Conservation (phyloP, 352 stramenopile species). For the Phytopythium aichiense region DNA sequence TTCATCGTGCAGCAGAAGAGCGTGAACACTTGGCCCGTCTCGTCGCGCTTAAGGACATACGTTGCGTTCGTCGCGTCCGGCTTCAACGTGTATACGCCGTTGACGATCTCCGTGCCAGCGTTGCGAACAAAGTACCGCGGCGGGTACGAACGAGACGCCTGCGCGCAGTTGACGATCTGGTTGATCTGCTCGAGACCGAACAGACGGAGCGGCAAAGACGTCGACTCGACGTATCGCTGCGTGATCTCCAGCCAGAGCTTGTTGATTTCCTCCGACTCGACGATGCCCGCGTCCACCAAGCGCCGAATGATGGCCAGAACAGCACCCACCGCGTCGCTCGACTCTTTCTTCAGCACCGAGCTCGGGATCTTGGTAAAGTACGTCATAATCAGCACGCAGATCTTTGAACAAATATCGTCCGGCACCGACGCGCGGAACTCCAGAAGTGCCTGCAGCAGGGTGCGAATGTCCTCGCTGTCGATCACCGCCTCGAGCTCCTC, state of each 20-base stretch:
- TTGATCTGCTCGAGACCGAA: slow-evolving; percentile 94
- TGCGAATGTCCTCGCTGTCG: slow-evolving; percentile 77
- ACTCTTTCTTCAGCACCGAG: slow-evolving; percentile 81
- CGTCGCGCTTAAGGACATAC: slow-evolving; percentile 69
- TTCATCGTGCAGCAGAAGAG: slow-evolving; percentile 98
- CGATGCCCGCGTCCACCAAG: slow-evolving; percentile 61
- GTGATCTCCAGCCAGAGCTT: slow-evolving; percentile 81
- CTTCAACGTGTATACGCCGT: slow-evolving; percentile 92
- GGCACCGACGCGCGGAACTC: slow-evolving; percentile 68
- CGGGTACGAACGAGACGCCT: slow-evolving; percentile 81
- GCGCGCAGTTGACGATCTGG: slow-evolving; percentile 89
- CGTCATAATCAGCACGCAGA: slow-evolving; percentile 78
- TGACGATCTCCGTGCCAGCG: slow-evolving; percentile 90
- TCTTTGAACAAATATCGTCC: slow-evolving; percentile 53
- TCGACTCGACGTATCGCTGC: slow-evolving; percentile 85
- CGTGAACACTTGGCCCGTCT: slow-evolving; percentile 85
- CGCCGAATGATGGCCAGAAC: slow-evolving; percentile 78
- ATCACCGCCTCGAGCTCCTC: slow-evolving; percentile 52
- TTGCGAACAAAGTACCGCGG: slow-evolving; percentile 84
- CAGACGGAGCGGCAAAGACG: slow-evolving; percentile 90
- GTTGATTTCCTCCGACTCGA: slow-evolving; percentile 56
- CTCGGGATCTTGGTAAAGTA: slow-evolving; percentile 80
- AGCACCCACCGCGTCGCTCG: slow-evolving; percentile 73
- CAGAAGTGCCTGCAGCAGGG: slow-evolving; percentile 75
- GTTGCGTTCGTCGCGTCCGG: slow-evolving; percentile 53